A percentile compares a stretch with the other conserved stretches of the same genome.
Evolutionary conservation across 108 stramenopile genomes (phyloP).

Genomic region (Mediolabrus comicus): DNA sequence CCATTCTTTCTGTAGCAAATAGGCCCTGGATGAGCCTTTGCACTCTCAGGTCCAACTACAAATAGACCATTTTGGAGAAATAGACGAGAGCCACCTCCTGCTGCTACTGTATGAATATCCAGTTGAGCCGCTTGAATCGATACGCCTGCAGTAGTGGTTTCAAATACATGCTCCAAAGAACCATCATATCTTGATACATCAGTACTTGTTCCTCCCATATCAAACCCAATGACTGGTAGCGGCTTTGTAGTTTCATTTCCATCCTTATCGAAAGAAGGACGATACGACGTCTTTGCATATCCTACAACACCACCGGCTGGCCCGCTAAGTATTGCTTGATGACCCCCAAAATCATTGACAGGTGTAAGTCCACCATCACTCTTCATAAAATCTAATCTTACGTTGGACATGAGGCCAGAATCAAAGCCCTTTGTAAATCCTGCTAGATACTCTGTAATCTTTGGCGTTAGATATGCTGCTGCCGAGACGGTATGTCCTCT

Average conservation of each 20-base stretch:
- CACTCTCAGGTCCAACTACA: conserved; percentile 94
- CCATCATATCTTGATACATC: conserved; percentile 93
- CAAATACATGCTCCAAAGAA: conserved; percentile 90
- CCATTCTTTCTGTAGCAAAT: conserved; percentile 98
- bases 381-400: conserved; percentile 95
- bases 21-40: conserved; percentile 98
- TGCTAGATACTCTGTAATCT: conserved; percentile 84
- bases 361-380: conserved; percentile 97
- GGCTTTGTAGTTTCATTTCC: conserved; percentile 30
- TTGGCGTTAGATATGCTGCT: conserved; percentile 97
- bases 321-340: conserved; percentile 92
- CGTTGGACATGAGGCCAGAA: conserved; percentile 61
- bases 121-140: conserved; percentile 94
- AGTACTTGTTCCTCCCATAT: conserved; percentile 98
- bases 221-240: conserved; percentile 96
- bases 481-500: conserved; percentile 92
- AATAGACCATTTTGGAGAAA: conserved; percentile 92
- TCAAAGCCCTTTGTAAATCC: conserved; percentile 91
- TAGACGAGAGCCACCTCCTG: conserved; percentile 90
- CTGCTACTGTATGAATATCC: conserved; percentile 98
- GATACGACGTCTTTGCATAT: conserved; percentile 93
- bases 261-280: conserved; percentile 22
- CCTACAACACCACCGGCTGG: conserved; percentile 97
- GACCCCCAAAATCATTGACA: conserved; percentile 90
- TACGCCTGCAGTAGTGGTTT: conserved; percentile 96